Percentiles rank a stretch among this genome's conserved stretches.
Conservation (phyloP, 257 asterid genomes). For the Buddleja alternifolia region DNA sequence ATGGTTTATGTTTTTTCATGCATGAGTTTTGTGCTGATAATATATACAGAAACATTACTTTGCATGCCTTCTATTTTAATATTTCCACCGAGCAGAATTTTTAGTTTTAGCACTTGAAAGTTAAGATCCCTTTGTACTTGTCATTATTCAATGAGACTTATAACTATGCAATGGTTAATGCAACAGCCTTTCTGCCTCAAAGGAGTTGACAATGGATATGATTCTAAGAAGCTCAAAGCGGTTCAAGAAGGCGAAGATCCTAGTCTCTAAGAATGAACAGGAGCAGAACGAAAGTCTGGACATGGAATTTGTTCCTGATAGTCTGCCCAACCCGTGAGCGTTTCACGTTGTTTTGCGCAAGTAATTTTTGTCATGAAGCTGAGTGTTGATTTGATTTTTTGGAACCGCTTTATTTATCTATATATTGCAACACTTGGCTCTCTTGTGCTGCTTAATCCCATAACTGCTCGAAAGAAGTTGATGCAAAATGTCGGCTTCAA, state of each 20-base stretch:
- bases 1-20: neutral
- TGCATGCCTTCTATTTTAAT: neutral
- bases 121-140: neutral
- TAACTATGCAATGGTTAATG: conserved; percentile 20
- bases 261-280: conserved; percentile 51
- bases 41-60: neutral
- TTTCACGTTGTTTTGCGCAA: neutral
- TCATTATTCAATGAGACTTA: neutral
- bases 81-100: neutral
- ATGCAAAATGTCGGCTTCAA: neutral
- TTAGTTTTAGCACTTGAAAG: neutral
- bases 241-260: conserved; percentile 68
- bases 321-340: conserved; percentile 26
- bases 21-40: neutral
- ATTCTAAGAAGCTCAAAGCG: conserved; percentile 71
- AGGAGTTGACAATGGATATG: conserved; percentile 47
- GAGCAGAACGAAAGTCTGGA: conserved; percentile 43
- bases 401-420: neutral
- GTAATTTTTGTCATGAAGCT: neutral
- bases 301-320: conserved; percentile 56
- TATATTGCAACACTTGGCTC: no score
- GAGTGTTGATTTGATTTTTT: neutral
- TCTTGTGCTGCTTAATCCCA: neutral
- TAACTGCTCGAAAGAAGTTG: neutral
- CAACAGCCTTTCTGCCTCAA: conserved; percentile 41